phyloP scores from a whole-genome alignment of 2,329 filamentous ascomycete species.

The Penicillium sp. region DNA sequence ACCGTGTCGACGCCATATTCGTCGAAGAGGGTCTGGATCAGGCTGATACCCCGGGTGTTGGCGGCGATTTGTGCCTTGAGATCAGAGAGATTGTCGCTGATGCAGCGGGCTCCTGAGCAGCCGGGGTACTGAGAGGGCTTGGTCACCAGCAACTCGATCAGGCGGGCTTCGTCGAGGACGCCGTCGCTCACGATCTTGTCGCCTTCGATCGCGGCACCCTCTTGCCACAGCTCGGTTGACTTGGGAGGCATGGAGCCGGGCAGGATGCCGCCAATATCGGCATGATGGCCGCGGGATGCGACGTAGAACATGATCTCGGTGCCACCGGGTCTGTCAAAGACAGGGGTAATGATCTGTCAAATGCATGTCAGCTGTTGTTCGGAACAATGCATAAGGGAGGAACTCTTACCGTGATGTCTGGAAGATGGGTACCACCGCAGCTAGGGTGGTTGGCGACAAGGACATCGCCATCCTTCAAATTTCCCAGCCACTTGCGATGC shows the following conservation, averaged over 20 bases:
- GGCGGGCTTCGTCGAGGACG: conserved; percentile 74
- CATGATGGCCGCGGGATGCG: conserved; percentile 77
- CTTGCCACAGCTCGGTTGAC: conserved; percentile 50
- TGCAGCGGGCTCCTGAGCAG: conserved; percentile 75
- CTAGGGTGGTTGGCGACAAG: conserved; percentile 83
- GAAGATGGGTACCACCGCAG: conserved; percentile 80
- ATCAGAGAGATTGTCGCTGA: conserved; percentile 83
- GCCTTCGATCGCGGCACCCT: conserved; percentile 50
- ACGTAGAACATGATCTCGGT: conserved; percentile 80
- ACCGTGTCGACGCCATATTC: conserved; percentile 79
- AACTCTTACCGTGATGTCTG: conserved; percentile 70
- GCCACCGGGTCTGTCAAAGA: conserved; percentile 64
- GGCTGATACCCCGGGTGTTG: conserved; percentile 80
- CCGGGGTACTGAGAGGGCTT: conserved; percentile 75
- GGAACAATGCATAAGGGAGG: not conserved
- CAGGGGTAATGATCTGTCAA: conserved; percentile 66
- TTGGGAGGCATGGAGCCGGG: conserved; percentile 78
- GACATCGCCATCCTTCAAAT: conserved; percentile 76
- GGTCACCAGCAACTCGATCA: conserved; percentile 69
- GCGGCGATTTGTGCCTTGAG: conserved; percentile 84
- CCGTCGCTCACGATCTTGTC: conserved; percentile 72
- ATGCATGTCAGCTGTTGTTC: not conserved
- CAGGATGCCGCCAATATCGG: conserved; percentile 80
- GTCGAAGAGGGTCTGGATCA: conserved; percentile 72
- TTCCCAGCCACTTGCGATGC: conserved; percentile 77